Conservation (phyloP, 306 rosid genomes). For the Citrullus amarus region DNA sequence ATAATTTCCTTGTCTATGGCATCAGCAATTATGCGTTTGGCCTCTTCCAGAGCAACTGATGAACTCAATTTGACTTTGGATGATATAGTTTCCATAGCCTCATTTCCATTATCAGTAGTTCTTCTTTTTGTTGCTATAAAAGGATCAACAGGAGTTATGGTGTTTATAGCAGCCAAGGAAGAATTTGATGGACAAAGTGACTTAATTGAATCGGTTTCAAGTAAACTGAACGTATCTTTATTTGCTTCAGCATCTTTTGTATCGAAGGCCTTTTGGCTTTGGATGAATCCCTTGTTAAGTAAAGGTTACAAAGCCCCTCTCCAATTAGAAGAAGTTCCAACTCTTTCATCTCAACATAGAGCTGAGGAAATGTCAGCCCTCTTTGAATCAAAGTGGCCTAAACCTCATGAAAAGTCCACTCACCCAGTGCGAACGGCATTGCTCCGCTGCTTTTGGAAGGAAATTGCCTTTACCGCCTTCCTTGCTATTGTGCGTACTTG, state of each 20-base stretch:
- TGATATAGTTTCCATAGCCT: conserved; percentile 42
- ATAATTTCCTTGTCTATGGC: conserved; percentile 37
- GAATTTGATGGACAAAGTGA: conserved; percentile 20
- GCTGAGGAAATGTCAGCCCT: conserved; percentile 66
- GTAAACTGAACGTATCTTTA: conserved; percentile 34
- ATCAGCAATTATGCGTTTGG: conserved; percentile 57
- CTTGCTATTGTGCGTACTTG: conserved; percentile 55
- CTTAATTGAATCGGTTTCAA: conserved; percentile 12
- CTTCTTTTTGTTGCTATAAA: conserved; percentile 38
- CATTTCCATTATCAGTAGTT: conserved; percentile 45
- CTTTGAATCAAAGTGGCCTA: conserved; percentile 77
- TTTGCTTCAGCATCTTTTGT: conserved; percentile 71
- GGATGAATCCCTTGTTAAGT: conserved; percentile 80
- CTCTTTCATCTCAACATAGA: conserved; percentile 54
- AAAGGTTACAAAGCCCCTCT: conserved; percentile 65
- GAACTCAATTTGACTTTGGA: conserved; percentile 34
- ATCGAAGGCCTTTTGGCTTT: conserved; percentile 75
- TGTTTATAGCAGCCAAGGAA: conserved; percentile 14
- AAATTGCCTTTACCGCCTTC: conserved; percentile 52
- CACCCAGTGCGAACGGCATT: conserved; percentile 73
- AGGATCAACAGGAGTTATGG: conserved; percentile 62
- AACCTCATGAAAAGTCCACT: conserved; percentile 42
- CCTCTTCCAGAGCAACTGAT: conserved; percentile 14
- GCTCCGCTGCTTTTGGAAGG: conserved; percentile 71
- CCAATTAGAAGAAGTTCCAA: conserved; percentile 57